These are phyloP conservation scores for Hortaea werneckii DNA, from an alignment of 2,329 filamentous ascomycete species.

Conservation along the genomic window DNA sequence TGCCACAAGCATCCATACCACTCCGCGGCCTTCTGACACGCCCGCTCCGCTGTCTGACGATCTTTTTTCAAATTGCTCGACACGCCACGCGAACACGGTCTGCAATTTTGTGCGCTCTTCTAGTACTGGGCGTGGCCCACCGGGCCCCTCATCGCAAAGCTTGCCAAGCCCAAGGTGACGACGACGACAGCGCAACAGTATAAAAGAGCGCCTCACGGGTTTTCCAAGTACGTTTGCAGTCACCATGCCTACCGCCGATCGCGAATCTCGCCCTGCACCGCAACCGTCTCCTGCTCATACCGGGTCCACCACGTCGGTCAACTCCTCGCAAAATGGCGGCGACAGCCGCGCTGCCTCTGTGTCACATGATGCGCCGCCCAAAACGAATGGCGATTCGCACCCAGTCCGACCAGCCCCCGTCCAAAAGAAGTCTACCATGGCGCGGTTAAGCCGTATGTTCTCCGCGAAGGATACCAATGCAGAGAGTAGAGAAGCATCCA, in stretches of 20 bases:
- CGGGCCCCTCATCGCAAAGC: too few species aligned
- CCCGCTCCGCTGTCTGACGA: too few species aligned
- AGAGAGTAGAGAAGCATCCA: slow-evolving; percentile 9
- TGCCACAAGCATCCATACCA: too few species aligned
- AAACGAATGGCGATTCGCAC: slow-evolving; percentile 14
- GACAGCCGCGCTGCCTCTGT: not conserved
- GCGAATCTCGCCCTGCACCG: not conserved
- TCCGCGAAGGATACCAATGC: slow-evolving; percentile 25
- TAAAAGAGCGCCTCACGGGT: too few species aligned
- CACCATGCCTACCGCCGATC: not conserved
- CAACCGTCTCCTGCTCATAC: slow-evolving; percentile 27
- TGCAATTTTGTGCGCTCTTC: too few species aligned
- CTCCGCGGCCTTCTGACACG: too few species aligned
- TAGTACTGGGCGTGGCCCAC: too few species aligned
- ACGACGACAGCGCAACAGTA: too few species aligned
- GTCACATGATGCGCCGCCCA: not conserved
- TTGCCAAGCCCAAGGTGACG: too few species aligned
- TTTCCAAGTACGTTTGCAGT: not conserved
- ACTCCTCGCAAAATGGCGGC: slow-evolving; percentile 20
- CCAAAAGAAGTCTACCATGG: slow-evolving; percentile 30
- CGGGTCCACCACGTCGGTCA: slow-evolving; percentile 33
- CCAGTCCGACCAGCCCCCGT: slow-evolving; percentile 12
- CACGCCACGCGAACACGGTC: too few species aligned
- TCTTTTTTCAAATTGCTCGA: too few species aligned
- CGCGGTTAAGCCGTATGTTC: slow-evolving; percentile 34